These are phyloP conservation scores for Rosa persica DNA, from an alignment of 306 rosid species.

Conservation along the genomic window DNA sequence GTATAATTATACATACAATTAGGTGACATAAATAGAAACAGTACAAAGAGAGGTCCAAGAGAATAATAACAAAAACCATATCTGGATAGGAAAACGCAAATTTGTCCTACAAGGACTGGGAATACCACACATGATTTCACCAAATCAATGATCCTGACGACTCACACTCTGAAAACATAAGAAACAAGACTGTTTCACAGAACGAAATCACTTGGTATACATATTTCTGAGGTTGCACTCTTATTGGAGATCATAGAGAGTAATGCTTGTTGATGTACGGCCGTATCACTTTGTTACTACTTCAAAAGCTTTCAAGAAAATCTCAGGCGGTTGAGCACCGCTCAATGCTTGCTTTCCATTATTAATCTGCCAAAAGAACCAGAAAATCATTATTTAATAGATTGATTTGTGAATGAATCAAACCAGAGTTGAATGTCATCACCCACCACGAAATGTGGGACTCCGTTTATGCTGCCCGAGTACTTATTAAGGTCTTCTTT, in stretches of 20 bases:
- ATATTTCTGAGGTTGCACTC: neutral
- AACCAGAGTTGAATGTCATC: constrained; percentile 15
- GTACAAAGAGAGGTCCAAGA: neutral
- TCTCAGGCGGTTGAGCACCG: constrained; percentile 78
- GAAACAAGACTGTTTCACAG: neutral
- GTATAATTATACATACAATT: too few species aligned
- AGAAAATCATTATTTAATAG: constrained; percentile 1
- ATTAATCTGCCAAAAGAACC: constrained; percentile 60
- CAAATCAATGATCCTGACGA: neutral
- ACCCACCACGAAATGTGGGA: constrained; percentile 75
- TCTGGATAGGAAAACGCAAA: neutral
- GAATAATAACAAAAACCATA: neutral
- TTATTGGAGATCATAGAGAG: neutral
- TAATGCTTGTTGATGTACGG: neutral
- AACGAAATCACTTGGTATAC: neutral
- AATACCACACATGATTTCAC: neutral
- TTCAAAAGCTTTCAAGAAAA: constrained; percentile 71
- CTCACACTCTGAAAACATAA: neutral
- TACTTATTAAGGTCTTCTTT: constrained; percentile 60
- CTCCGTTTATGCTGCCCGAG: constrained; percentile 58
- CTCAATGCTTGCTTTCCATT: constrained; percentile 60
- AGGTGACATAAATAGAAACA: too few species aligned
- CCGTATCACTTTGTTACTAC: constrained; percentile 40
- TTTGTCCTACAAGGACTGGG: neutral
- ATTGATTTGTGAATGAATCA: neutral